These are phyloP conservation scores for Acorus gramineus DNA, from an alignment of 106 monocot genomes.

Conservation along the genomic window DNA sequence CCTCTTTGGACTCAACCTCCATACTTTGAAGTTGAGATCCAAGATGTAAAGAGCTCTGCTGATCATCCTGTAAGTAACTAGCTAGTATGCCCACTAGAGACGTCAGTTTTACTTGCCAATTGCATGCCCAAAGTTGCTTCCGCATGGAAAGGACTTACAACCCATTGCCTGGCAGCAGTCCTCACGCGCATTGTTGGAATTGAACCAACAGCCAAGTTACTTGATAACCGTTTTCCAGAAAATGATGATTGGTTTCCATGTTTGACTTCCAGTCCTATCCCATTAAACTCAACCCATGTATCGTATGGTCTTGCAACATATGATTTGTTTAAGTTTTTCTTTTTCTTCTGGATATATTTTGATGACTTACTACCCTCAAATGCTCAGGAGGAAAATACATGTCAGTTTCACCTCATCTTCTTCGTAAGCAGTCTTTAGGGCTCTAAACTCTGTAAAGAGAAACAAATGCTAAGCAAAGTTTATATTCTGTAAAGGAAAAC, in stretches of 20 bases:
- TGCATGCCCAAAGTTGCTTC: constrained; percentile 24
- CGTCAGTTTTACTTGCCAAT: constrained; percentile 82
- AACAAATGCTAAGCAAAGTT: too few species aligned
- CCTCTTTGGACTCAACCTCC: constrained; percentile 71
- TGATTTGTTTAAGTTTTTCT: constrained; percentile 34
- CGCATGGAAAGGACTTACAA: constrained; percentile 46
- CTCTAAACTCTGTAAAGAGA: constrained; percentile 1
- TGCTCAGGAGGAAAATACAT: constrained; percentile 23
- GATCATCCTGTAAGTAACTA: constrained; percentile 74
- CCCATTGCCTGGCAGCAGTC: constrained; percentile 59
- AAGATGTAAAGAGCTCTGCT: constrained; percentile 47
- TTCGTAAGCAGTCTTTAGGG: constrained; percentile 37
- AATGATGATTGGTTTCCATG: constrained; percentile 24
- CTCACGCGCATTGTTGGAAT: constrained; percentile 80
- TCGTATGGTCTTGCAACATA: constrained; percentile 26
- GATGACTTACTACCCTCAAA: constrained; percentile 39
- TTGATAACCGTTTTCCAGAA: constrained; percentile 46
- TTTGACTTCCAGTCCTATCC: constrained; percentile 34
- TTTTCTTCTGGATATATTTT: constrained; percentile 50
- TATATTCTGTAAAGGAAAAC: constrained; percentile 11
- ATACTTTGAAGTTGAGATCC: constrained; percentile 49
- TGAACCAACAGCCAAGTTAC: constrained; percentile 32
- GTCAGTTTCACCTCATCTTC: constrained; percentile 77
- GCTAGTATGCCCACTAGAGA: constrained; percentile 90
- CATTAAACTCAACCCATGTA: constrained; percentile 25